Base-by-base conservation (phyloP, 768 basidiomycete species). In the Termitomyces sp. region DNA sequence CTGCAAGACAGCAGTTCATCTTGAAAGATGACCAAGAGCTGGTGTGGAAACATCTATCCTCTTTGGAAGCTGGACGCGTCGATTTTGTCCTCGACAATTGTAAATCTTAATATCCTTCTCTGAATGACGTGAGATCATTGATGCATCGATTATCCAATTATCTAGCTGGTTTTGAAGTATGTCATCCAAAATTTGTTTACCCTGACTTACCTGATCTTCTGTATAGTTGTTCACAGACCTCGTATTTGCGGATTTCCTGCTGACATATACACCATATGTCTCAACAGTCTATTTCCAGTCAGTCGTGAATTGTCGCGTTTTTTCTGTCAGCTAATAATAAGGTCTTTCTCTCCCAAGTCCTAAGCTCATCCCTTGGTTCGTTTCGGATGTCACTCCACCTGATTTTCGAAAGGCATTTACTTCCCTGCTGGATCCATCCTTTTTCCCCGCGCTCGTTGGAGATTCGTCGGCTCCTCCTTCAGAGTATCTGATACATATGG, bases 341-440 rank as follows among this genome's bases (percentile, higher is more conserved):
- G 50, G 0, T 43, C 0, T 14, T 38, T 38, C 36, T 48, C 52
- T 4, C 16, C 40, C 33, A 61, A 96, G 95, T 74, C 92, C 95
- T 0, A 98, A 99, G 71, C 76, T 90, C 9, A 89, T 98, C 54
- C 95, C 95, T 0, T 99, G 96, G 95, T 99, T 98, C 69, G 95
- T 98, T 49, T 94, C 91, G 12, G 93, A 97, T 70, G 94, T 95
- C 30, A 90, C 91, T 4, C 95, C 96, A 1, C 75, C 79, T 28
- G 96, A 99, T 71, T 97, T 97, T 71, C 64, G 69, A 28, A 71
- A 76, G 51, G 81, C 84, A 0, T 79, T 95, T 57, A 55, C 69
- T 2, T 77, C 77, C 7, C 76, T 95, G 1, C 78, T 88, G 47
- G 79, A 85, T 47, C 76, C 82, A 2, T 74, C 83, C 10, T 94